Base-by-base conservation (phyloP, 805 yeast species). In the Komagataella mondaviorum region DNA sequence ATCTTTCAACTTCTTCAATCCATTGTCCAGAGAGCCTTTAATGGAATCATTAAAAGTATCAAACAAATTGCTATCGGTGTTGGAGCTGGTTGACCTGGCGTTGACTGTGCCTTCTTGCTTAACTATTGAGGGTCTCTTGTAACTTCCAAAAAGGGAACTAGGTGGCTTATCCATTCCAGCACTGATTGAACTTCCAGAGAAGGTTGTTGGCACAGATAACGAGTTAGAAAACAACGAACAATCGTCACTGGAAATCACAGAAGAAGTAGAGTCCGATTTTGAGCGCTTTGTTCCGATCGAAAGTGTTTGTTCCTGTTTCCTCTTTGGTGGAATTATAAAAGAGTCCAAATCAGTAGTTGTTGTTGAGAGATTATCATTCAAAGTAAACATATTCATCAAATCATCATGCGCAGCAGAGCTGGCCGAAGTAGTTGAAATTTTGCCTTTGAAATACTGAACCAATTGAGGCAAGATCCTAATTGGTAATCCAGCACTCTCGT, bases 21-120 rank as follows among this genome's bases (percentile, higher is more conserved):
- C 63, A 49, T 58, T 60, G 49, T 59, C 58, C 47, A 58, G 47
- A 12, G 60, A 59, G 6, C 64, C 62, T 20, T 54, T 56, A 6
- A 60, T 51, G 5, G 63, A 55, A 50, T 60, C 62, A 45, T 56
- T 58, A 50, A 58, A 60, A 5, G 62, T 59, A 23, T 61, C 64
- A 52, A 58, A 61, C 23, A 59, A 54, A 4, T 62, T 52, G 43
- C 54, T 30, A 30, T 30, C 39, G 39, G 39, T 30, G n/a, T 30
- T 59, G 44, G 39, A 3, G 39, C 14, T 14, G 14, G 10, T 30
- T 2, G 39, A 30, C 39, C 39, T 30, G 14, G 39, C 14, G 39
- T 30, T 30, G 39, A 30, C 14, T 30, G 39, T 30, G 10, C 14
- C 3, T 30, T 30, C 39, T 10, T 30, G 39, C 8, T 30, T 30